phyloP scores from a whole-genome alignment of 2,329 filamentous ascomycete species.

The Neonectria faginata region DNA sequence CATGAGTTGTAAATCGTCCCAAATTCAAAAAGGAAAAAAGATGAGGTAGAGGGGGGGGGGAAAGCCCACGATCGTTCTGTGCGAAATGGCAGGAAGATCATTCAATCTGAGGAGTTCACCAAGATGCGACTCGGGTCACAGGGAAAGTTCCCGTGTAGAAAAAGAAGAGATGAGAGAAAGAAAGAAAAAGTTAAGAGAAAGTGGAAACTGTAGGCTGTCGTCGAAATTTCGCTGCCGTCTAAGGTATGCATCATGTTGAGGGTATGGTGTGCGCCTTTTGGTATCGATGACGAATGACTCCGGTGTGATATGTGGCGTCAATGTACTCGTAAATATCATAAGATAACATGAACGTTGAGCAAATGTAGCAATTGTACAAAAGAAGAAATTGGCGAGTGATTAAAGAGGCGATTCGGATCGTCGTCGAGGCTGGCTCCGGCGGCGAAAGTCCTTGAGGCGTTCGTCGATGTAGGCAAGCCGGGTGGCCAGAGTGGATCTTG shows the following conservation, averaged over 20 bases:
- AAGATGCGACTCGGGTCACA: constrained; percentile 12
- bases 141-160: constrained; percentile 17
- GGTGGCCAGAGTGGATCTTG: constrained; percentile 59
- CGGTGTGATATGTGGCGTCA: constrained; percentile 34
- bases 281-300: constrained; percentile 31
- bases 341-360: constrained; percentile 36
- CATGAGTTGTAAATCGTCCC: constrained; percentile 42
- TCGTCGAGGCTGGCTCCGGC: constrained; percentile 54
- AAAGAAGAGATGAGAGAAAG: constrained; percentile 10
- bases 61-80: constrained; percentile 24
- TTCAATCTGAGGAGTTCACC: constrained; percentile 19
- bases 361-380: constrained; percentile 40
- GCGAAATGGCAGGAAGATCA: constrained; percentile 17
- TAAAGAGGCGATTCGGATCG: constrained; percentile 64
- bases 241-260: constrained; percentile 43
- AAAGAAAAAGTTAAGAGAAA: constrained; percentile 8
- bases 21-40: constrained; percentile 27
- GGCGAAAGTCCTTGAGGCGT: constrained; percentile 66
- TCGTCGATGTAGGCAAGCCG: constrained; percentile 70
- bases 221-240: constrained; percentile 41
- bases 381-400: constrained; percentile 36
- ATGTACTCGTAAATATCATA: constrained; percentile 44
- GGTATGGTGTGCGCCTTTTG: constrained; percentile 35
- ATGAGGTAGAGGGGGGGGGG: constrained; percentile 26
- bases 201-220: constrained; percentile 31